phyloP scores from a whole-genome alignment of 2,329 filamentous ascomycete species.

The Allantophomopsis lycopodina region DNA sequence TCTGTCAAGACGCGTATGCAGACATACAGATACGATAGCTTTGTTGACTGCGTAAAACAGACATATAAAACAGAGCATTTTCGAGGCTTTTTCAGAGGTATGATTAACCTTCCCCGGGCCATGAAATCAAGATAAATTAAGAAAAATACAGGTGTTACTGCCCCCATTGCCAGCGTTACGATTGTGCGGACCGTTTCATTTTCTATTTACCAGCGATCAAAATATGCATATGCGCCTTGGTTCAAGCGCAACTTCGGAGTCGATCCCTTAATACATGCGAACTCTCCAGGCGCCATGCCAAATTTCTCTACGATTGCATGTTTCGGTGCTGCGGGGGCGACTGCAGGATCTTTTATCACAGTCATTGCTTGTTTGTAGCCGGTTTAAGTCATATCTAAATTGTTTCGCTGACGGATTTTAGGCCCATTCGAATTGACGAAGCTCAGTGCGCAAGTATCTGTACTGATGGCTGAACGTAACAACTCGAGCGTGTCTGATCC shows the following conservation, averaged over 20 bases:
- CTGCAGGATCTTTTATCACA: conserved; percentile 67
- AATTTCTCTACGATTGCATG: conserved; percentile 61
- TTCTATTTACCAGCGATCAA: conserved; percentile 66
- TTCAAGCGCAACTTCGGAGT: conserved; percentile 52
- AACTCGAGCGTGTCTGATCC: conserved; percentile 19
- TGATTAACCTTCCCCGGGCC: conserved; percentile 9
- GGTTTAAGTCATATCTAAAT: neutral
- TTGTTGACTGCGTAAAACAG: conserved; percentile 58
- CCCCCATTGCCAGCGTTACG: conserved; percentile 69
- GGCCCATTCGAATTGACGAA: conserved; percentile 84
- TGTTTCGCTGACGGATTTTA: conserved; percentile 16
- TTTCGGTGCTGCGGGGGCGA: conserved; percentile 66
- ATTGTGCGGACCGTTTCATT: conserved; percentile 67
- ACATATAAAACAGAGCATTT: conserved; percentile 65
- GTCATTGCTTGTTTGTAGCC: conserved; percentile 54
- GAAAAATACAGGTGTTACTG: conserved; percentile 51
- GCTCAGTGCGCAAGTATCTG: conserved; percentile 73
- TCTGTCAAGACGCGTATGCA: conserved; percentile 87
- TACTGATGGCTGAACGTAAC: conserved; percentile 52
- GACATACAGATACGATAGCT: conserved; percentile 66
- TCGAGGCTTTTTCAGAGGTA: conserved; percentile 71
- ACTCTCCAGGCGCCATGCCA: conserved; percentile 55
- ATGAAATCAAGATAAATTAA: neutral
- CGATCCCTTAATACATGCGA: conserved; percentile 62
- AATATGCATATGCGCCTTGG: conserved; percentile 59